These are phyloP conservation scores for Pyrenophora teres DNA, from an alignment of 2,329 filamentous ascomycete species.

Conservation along the genomic window DNA sequence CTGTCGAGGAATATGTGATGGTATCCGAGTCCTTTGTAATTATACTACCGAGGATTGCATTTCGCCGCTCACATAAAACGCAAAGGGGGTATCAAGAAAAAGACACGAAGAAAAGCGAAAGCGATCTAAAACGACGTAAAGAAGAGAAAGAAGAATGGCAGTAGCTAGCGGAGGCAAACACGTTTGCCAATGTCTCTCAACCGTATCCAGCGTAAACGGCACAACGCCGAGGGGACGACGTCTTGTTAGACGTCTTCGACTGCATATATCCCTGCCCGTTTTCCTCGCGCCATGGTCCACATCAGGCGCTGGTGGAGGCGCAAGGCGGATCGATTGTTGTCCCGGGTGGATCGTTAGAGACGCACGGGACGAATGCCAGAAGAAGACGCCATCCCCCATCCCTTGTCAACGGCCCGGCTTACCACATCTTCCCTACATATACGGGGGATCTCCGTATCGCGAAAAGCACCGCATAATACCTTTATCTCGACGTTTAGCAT, in stretches of 20 bases:
- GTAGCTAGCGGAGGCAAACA: conserved; percentile 10
- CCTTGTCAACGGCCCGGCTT: conserved; percentile 11
- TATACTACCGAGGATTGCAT: conserved; percentile 8
- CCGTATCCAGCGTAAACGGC: conserved; percentile 15
- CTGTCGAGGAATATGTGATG: background rate
- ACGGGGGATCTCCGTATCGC: background rate
- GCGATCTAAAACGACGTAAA: background rate
- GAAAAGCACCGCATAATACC: background rate
- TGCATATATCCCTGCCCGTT: conserved; percentile 14
- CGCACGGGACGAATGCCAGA: conserved; percentile 8
- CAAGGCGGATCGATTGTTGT: conserved; percentile 18
- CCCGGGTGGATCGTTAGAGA: conserved; percentile 10
- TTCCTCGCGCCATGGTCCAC: conserved; percentile 20
- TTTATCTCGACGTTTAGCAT: background rate
- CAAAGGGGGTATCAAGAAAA: conserved; percentile 4
- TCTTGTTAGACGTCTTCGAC: conserved; percentile 23
- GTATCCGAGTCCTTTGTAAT: background rate
- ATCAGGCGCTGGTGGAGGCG: conserved; percentile 3
- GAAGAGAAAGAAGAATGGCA: conserved; percentile 1
- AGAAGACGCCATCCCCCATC: background rate
- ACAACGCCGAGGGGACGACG: conserved; percentile 14
- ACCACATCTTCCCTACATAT: background rate
- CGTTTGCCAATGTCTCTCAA: conserved; percentile 7
- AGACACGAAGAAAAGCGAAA: background rate
- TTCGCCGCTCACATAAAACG: background rate